A percentile compares a stretch with the other conserved stretches of the same genome.
Evolutionary conservation across 352 stramenopile species (phyloP).

Genomic region (Pythium myriotylum): DNA sequence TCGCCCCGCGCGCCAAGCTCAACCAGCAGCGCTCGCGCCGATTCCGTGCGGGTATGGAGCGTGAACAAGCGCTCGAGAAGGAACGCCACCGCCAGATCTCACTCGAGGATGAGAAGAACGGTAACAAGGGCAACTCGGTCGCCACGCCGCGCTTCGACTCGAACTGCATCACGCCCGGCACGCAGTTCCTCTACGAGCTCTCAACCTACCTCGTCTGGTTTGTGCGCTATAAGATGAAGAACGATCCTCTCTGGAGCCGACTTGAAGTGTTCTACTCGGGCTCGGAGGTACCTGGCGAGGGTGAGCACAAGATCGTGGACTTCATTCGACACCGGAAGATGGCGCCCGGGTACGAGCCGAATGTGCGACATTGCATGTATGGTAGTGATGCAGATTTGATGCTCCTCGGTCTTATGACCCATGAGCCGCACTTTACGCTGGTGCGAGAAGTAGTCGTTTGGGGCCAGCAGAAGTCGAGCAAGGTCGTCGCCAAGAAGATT

Average conservation of each 20-base stretch:
- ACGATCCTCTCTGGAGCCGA: slow-evolving; percentile 94
- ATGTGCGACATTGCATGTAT: slow-evolving; percentile 98
- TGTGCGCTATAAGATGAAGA: slow-evolving; percentile 96
- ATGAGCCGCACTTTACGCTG: slow-evolving; percentile 98
- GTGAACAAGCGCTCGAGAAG: slow-evolving; percentile 71
- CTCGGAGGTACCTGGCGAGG: slow-evolving; percentile 97
- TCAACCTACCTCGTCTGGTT: slow-evolving; percentile 90
- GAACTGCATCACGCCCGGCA: slow-evolving; percentile 99
- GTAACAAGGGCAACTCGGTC: slow-evolving; percentile 20
- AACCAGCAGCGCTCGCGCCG: slow-evolving; percentile 98
- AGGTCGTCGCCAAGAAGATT: slow-evolving; percentile 87
- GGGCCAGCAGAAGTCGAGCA: slow-evolving; percentile 50
- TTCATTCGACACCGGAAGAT: slow-evolving; percentile 95
- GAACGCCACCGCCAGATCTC: slow-evolving; percentile 69
- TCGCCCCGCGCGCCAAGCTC: slow-evolving; percentile 98
- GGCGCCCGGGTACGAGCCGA: slow-evolving; percentile 91
- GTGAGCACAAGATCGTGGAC: slow-evolving; percentile 99
- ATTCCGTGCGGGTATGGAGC: slow-evolving; percentile 90
- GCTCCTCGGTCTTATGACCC: slow-evolving; percentile 97
- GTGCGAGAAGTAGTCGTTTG: slow-evolving; percentile 98
- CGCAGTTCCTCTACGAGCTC: slow-evolving; percentile 98
- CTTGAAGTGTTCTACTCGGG: slow-evolving; percentile 98
- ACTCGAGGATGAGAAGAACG: slow-evolving; percentile 79
- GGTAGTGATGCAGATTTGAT: slow-evolving; percentile 99
- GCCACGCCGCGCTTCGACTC: slow-evolving; percentile 94